phyloP scores from a whole-genome alignment of 805 yeast genomes.

The Starmerella sp. region DNA sequence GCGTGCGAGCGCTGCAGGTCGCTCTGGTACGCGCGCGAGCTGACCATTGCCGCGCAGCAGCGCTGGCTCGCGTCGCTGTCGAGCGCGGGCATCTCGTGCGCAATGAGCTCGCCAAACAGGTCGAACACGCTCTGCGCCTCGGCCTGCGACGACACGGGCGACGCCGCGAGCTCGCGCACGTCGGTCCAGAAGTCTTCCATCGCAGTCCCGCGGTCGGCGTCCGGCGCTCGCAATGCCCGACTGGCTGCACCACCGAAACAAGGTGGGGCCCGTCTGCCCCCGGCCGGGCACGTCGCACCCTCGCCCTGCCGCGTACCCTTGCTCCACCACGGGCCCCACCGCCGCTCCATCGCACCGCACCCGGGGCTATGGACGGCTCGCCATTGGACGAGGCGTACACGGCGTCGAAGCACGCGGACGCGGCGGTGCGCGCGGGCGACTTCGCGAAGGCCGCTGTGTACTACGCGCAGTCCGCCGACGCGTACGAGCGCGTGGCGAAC shows the following conservation, averaged over 20 bases:
- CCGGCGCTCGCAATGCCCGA: too few relatives aligned
- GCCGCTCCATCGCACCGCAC: background rate
- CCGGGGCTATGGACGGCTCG: conserved; percentile 18
- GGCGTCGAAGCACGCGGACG: conserved; percentile 44
- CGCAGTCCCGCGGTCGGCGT: too few relatives aligned
- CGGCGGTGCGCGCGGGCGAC: conserved; percentile 36
- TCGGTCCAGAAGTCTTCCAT: conserved; percentile 2
- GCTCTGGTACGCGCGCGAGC: conserved; percentile 12
- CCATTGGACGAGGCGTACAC: conserved; percentile 36
- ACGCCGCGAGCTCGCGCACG: background rate
- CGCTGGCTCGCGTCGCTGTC: background rate
- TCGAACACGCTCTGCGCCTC: conserved; percentile 11
- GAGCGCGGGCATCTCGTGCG: conserved; percentile 7
- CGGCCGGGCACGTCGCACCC: background rate
- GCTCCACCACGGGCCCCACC: background rate
- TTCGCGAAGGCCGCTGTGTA: conserved; percentile 33
- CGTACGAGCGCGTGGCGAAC: conserved; percentile 26
- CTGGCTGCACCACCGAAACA: background rate
- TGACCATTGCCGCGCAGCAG: conserved; percentile 5
- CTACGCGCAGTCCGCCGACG: conserved; percentile 32
- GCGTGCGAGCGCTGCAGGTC: conserved; percentile 1
- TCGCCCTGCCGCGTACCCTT: background rate
- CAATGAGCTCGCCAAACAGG: conserved; percentile 9
- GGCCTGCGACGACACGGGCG: background rate
- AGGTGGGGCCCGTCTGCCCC: background rate